Evolutionary conservation across 148 eudicot genomes (phyloP), one percentile per base, ranked within the genome.

Genomic region (Camellia sinensis): DNA sequence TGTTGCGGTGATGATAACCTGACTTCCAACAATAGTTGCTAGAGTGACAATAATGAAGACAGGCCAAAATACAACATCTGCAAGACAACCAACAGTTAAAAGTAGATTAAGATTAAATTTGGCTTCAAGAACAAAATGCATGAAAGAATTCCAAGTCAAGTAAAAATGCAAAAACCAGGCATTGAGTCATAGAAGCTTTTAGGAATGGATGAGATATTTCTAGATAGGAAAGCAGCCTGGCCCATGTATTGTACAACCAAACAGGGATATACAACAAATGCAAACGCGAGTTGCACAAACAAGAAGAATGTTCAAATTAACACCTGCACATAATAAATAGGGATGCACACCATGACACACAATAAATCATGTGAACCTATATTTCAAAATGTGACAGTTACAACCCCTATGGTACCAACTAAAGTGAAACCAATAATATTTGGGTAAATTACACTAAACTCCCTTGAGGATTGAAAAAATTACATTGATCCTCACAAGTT

Each of bases 221-320:
- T 87, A 64, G 97, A 88, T 73, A 91, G 80, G 84, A 67, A 95
- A 69, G 98, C 98, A 85, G 97, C 98, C 89, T 93, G 98, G 71
- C 98, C 98, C 98, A 95, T 90, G 87, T 95, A 95, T 84, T 93
- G 97, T 71, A 95, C 84, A 68, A 95, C 92, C 78, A 95, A 89
- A 80, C 97, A 95, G 73, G 97, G 98, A 80, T 95, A 95, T 83
- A 95, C 79, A 72, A 90, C 76, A 67, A 80, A 80, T 44, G 89
- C 85, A 82, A 95, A 95, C 56, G 89, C 93, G 43, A 93, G 87
- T 97, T 95, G 97, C 87, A 90, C 44, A 69, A 69, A 59, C 7
- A 52, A 83, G 17, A 82, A 74, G 48, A 76, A 62, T 60, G 46
- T 10, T 78, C 14, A 56, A 45, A 81, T 65, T 48, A 60, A 11